Base-by-base conservation (phyloP, 768 basidiomycete species). In the Podaxis mareebaensis region DNA sequence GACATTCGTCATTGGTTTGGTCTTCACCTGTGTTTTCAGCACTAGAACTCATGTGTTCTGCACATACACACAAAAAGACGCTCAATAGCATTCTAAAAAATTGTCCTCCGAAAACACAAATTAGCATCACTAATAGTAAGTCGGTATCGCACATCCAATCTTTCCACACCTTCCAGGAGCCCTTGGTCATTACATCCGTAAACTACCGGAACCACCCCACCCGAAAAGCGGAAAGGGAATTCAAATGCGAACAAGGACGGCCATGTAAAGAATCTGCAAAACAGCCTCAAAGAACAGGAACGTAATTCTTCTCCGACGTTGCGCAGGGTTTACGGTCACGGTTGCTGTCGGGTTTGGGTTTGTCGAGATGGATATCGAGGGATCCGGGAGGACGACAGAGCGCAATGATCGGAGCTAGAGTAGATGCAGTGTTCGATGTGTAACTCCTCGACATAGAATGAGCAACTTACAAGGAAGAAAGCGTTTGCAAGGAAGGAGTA, bases 401-500 rank as follows among this genome's bases (percentile, higher is more conserved):
- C 95, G 93, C 28, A 98, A 83, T 1, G 96, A 96, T 49, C 95
- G 93, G 24, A 97, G 87, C 95, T 96, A 72, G 22, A n/a, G 39
- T 52, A 57, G 33, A 64, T 24, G 28, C 26, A 13, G 33, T 48
- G 48, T 51, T n/a, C 20, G 24, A 3, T 8, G 12, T 15, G 3
- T 46, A 33, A 10, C 17, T 46, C 15, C n/a, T 46, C 26, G 8
- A 24, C 20, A 38, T 11, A 33, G n/a, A 61, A n/a, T 11, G 62
- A 53, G 22, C 24, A 30, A 81, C 90, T 59, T 70, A 93, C 95
- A 49, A 97, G 79, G 85, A 99, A 98, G 78, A 99, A 96, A 0
- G 89, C 94, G 66, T 95, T 96, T 17, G 96, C 91, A 28, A 88
- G 77, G 73, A 96, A 94, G 12, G 87, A 84, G 75, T 99, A 99